Evolutionary conservation across 495 filamentous ascomycete species (phyloP).

Genomic region (Aspergillus kassunensis): DNA sequence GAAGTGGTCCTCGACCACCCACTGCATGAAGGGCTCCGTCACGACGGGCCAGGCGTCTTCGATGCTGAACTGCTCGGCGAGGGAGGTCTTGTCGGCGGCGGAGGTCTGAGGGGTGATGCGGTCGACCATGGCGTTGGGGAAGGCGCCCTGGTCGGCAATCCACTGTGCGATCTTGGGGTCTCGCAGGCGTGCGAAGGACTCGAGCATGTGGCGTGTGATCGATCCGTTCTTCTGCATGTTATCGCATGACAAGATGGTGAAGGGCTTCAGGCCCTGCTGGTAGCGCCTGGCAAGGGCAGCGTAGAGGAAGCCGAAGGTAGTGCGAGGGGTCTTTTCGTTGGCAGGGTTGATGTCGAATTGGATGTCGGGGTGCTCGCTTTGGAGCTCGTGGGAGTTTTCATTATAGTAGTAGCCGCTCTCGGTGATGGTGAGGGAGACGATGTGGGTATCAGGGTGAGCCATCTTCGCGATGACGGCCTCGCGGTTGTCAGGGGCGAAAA

Average conservation of each 20-base stretch:
- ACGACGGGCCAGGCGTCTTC: constrained; percentile 46
- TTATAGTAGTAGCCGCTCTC: constrained; percentile 52
- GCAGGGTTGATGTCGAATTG: constrained; percentile 40
- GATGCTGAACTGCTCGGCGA: constrained; percentile 37
- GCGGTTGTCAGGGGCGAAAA: constrained; percentile 44
- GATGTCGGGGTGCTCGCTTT: constrained; percentile 43
- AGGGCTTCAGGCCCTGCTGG: constrained; percentile 39
- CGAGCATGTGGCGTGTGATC: constrained; percentile 47
- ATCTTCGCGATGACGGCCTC: constrained; percentile 47
- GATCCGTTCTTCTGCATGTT: constrained; percentile 52
- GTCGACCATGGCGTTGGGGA: constrained; percentile 51
- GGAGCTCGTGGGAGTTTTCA: constrained; percentile 48
- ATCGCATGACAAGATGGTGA: constrained; percentile 49
- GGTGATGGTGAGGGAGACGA: constrained; percentile 50
- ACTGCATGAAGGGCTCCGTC: constrained; percentile 49
- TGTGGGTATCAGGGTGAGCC: constrained; percentile 48
- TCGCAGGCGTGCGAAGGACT: constrained; percentile 39
- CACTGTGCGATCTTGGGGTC: constrained; percentile 42
- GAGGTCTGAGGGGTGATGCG: constrained; percentile 47
- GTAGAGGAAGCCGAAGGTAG: constrained; percentile 48
- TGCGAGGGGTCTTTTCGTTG: constrained; percentile 37
- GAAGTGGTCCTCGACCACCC: constrained; percentile 48
- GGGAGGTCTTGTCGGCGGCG: constrained; percentile 31
- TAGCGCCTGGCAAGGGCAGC: constrained; percentile 40
- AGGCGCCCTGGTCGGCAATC: constrained; percentile 38